Evolutionary conservation across 2,329 filamentous ascomycete genomes (phyloP), one percentile per base, ranked within the genome.

Genomic region (Atkinsonella texensis): DNA sequence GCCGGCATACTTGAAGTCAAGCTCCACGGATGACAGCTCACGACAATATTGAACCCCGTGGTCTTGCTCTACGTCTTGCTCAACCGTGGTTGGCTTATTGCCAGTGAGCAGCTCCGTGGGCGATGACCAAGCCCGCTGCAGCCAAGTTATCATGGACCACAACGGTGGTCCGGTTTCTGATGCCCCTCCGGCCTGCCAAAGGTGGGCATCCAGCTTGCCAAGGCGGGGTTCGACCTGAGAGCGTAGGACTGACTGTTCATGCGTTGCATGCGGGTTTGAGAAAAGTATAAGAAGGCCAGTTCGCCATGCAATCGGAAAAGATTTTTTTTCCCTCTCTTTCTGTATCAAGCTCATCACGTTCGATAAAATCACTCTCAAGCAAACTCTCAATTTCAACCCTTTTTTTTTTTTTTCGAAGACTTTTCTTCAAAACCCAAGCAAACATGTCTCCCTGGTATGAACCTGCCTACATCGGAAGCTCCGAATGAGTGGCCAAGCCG

Each of bases 391-490:
- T 17, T 23, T n/a, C 28, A 39, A 48, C 3, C 28, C 50, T 23
- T 23, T 23, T 23, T 28, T 31, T 42, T 40, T 39, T 28, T 31
- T 42, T 40, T 39, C 10, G 32, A n/a, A 18, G 42, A 41, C 31
- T 23, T 51, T 18, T 51, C 17, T 35, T 31, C 4, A 20, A 52
- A 38, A 35, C 31, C 52, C 41, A 46, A 38, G 40, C 49, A 47
- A 52, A 40, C 38, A 56, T 56, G 55, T 52, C 52, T 56, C 55
- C 53, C 52, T 56, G 55, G 55, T 56, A 54, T 40, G 52, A 48
- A n/a, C 17, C 4, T 8, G 20, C 28, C 33, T 35, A 35, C 13
- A 35, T 35, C 20, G 20, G 5, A n/a, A n/a, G n/a, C n/a, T n/a
- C n/a, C n/a, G n/a, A n/a, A n/a, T n/a, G n/a, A n/a, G n/a, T n/a